A percentile compares a stretch with the other conserved stretches of the same genome.
phyloP scores from a whole-genome alignment of 202 grass and related monocot species.

The Eragrostis tef region DNA sequence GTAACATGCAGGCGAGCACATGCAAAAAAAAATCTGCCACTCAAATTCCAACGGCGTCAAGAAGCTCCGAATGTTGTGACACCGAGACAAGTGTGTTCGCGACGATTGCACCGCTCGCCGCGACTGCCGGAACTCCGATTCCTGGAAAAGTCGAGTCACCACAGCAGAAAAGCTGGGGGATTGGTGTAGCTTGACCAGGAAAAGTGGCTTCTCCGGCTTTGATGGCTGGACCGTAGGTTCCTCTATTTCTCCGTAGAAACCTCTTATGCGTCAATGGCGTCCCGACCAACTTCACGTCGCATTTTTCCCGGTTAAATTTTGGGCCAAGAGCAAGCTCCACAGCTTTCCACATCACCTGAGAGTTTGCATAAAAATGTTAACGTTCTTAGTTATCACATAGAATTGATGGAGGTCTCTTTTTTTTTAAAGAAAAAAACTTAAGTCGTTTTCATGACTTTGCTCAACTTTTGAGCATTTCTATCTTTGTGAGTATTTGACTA shows the following conservation, averaged over 20 bases:
- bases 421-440: neutral
- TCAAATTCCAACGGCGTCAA: slow-evolving; percentile 90
- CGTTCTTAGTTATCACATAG: neutral
- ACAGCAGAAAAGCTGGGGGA: slow-evolving; percentile 91
- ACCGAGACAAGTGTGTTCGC: slow-evolving; percentile 83
- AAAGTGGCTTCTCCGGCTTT: slow-evolving; percentile 91
- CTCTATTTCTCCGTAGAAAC: slow-evolving; percentile 85
- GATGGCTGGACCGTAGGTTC: slow-evolving; percentile 94
- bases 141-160: slow-evolving; percentile 95
- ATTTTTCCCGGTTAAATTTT: slow-evolving; percentile 77
- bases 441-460: slow-evolving; percentile 31
- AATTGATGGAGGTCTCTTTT: slow-evolving; percentile 24
- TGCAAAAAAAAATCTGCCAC: neutral
- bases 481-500: neutral
- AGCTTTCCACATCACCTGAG: slow-evolving; percentile 94
- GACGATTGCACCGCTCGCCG: slow-evolving; percentile 88
- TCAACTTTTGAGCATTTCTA: slow-evolving; percentile 31
- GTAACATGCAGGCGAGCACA: slow-evolving; percentile 3
- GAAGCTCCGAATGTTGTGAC: slow-evolving; percentile 86
- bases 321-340: slow-evolving; percentile 79
- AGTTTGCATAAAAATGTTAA: slow-evolving; percentile 37
- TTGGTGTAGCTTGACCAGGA: slow-evolving; percentile 82
- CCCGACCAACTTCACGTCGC: slow-evolving; percentile 83
- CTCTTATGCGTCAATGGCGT: slow-evolving; percentile 81
- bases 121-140: slow-evolving; percentile 93